Base-by-base conservation (phyloP, 1,139 yeast genomes). In the Sugiyamaella grinbergsii region DNA sequence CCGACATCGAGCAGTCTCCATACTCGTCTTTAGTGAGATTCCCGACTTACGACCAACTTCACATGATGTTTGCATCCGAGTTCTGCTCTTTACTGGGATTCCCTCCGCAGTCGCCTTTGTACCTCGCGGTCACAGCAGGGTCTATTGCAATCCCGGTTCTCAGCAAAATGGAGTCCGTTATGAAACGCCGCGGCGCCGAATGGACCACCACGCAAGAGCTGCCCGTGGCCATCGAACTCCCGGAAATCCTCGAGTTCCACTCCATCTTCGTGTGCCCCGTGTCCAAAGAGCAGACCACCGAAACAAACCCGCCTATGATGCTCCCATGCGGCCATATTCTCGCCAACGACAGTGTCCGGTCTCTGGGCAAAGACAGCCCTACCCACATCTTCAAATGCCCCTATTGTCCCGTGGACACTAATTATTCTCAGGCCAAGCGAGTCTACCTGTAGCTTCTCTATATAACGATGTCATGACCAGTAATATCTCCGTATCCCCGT, bases 231-330 rank as follows among this genome's bases (percentile, higher is more conserved):
- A 74, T 81, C 34, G 74, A 76, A 26, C 65, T 82, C 24, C 87
- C 88, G 0, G 65, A 67, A 0, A 68, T 68, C 28, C 65, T 80
- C 44, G 73, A 72, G 44, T 86, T 82, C 68, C 97, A 90, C 67
- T 88, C 95, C 0, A 82, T 90, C 2, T 90, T 89, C 67, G 90
- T 89, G 3, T 90, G 97, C 66, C 97, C 97, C 0, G 91, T 90
- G 1, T 79, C 93, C 5, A 86, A 88, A 66, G 96, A 89, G 60
- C 96, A 91, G 62, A 77, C 87, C 0, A 81, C 85, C 0, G 66
- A 63, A 10, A 69, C 64, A 10, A 82, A 82, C 58, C 85, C 86
- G 2, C 84, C 88, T 1, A 75, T 75, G 72, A 75, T 81, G 51
- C 67, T 83, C 32, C 83, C 85, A 0, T 83, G 89, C 61, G 81